Base-by-base conservation (phyloP, 352 stramenopile genomes). In the Globisporangium paroecandrum region DNA sequence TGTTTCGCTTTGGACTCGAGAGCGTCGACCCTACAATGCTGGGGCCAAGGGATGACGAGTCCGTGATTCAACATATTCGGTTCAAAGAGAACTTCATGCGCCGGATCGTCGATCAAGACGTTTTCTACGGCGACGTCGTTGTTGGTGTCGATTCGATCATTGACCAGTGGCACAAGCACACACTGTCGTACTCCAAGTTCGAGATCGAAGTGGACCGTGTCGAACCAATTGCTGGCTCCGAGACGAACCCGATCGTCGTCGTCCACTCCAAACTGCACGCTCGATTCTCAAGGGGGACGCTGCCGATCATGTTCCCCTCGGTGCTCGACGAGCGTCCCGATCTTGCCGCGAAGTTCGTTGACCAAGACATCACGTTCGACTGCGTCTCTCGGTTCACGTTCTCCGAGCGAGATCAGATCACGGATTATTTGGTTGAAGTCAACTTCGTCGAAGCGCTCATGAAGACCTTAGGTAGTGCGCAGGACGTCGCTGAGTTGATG, bases 381-480 rank as follows among this genome's bases (percentile, higher is more conserved):
- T 70, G 63, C 25, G 25, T 34, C 24, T 64, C 68, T 27, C 63
- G 60, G 27, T 64, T 70, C 22, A 54, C 32, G 13, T 73, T 73
- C 43, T 57, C 63, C 8, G 51, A 54, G 12, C 41, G 9, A 3
- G 41, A 27, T 5, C 67, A 32, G 32, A 61, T 72, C 36, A 60
- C 32, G 41, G 15, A 43, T 3, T 62, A 68, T 13, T 22, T 47
- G 22, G 25, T 64, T 15, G 38, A 68, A 47, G 63, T 72, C 62
- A 27, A 65, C 62, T 57, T 68, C 4, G 58, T 67, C 27, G 53
- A 68, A 18, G 51, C 62, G 3, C 47, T 74, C 53, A 1, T 70
- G 4, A 47, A 24, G 15, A 49, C 54, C 13, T 22, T 62, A 1
- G 25, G 58, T 6, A 57, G 41, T 43, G 22, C 56, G 1, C 10